phyloP scores from a whole-genome alignment of 2,329 filamentous ascomycete genomes.

The Penicillium sp. region DNA sequence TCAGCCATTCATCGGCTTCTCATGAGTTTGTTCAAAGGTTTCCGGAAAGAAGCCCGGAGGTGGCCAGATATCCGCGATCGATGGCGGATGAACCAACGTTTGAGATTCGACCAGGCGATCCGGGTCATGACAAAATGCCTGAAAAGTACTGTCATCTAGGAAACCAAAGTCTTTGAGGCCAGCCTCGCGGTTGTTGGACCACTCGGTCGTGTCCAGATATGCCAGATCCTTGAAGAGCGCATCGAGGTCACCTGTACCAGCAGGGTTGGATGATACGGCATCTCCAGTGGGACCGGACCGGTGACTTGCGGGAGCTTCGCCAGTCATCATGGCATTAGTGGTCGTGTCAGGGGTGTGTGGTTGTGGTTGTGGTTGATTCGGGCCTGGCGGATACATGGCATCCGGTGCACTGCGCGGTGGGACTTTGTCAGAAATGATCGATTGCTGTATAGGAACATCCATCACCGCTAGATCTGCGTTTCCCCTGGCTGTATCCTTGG shows the following conservation, averaged over 20 bases:
- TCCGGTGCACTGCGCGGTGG: slow-evolving; percentile 21
- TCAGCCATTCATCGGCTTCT: slow-evolving; percentile 22
- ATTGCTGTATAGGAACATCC: slow-evolving; percentile 19
- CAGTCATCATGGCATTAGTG: slow-evolving; percentile 22
- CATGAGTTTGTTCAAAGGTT: slow-evolving; percentile 32
- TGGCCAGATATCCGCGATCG: slow-evolving; percentile 43
- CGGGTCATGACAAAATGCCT: slow-evolving; percentile 45
- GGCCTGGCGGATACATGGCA: slow-evolving; percentile 13
- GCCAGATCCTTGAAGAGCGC: slow-evolving; percentile 46
- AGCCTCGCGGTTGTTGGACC: slow-evolving; percentile 40
- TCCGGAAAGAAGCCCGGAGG: slow-evolving; percentile 42
- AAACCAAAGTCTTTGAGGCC: slow-evolving; percentile 44
- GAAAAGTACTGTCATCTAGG: slow-evolving; percentile 42
- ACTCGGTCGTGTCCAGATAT: slow-evolving; percentile 45
- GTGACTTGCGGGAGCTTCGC: slow-evolving; percentile 13
- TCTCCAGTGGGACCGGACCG: slow-evolving; percentile 11
- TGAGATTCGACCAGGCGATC: slow-evolving; percentile 38
- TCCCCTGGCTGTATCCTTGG: slow-evolving; percentile 31
- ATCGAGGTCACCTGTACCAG: slow-evolving; percentile 34
- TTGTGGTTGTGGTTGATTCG: slow-evolving; percentile 27
- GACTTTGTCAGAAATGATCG: slow-evolving; percentile 20
- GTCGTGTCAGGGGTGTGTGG: slow-evolving; percentile 33
- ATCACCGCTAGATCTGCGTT: slow-evolving; percentile 26
- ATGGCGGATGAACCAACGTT: slow-evolving; percentile 36
- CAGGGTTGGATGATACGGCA: slow-evolving; percentile 4